Percentiles rank a stretch among this genome's conserved stretches.
Conservation (phyloP, 2,329 filamentous ascomycete species). For the Beauveria pseudobassiana region DNA sequence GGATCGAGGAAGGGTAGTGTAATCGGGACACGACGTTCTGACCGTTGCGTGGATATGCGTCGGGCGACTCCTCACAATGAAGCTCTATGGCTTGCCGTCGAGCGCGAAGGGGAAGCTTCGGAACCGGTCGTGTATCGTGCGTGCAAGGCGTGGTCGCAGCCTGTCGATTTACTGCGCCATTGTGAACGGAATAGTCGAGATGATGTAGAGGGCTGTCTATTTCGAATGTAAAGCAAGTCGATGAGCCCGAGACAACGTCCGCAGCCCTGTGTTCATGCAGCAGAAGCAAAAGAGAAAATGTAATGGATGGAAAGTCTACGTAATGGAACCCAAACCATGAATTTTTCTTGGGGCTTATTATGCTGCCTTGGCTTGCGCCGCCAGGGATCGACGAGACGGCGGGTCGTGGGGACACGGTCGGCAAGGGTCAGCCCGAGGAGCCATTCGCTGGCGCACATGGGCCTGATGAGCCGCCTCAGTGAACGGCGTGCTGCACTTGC, state of each 20-base stretch:
- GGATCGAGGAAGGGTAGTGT: background rate
- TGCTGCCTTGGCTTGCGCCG: background rate
- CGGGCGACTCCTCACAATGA: background rate
- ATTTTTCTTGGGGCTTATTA: background rate
- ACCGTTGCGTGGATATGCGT: background rate
- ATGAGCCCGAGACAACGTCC: background rate
- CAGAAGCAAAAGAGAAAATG: background rate
- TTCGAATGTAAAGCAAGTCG: background rate
- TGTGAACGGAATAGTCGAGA: background rate
- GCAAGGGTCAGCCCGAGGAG: background rate
- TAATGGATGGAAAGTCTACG: background rate
- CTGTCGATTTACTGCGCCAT: background rate
- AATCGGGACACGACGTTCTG: background rate
- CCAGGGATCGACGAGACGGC: constrained; percentile 1
- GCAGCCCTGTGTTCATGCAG: background rate
- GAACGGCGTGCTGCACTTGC: background rate
- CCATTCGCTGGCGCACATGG: constrained; percentile 11
- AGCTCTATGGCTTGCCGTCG: background rate
- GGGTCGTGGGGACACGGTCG: background rate
- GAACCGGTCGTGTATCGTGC: background rate
- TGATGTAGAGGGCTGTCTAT: background rate
- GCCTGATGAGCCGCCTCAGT: background rate
- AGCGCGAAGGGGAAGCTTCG: background rate
- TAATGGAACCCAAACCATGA: background rate
- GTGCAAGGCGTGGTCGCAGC: background rate